phyloP scores from a whole-genome alignment of 2,329 filamentous ascomycete species.

The Laburnicola sp. region DNA sequence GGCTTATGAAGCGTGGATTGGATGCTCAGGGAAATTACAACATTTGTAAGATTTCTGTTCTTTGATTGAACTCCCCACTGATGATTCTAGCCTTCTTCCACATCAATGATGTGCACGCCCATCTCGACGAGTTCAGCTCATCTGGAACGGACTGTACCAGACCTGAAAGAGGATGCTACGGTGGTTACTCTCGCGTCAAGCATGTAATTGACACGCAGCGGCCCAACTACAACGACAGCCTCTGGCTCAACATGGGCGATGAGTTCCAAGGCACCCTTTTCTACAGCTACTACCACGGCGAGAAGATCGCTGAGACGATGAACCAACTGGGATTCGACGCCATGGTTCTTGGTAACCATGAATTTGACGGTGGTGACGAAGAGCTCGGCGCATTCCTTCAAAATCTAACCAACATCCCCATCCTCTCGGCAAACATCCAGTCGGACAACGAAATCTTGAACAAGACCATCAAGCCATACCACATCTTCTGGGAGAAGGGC shows the following conservation, averaged over 20 bases:
- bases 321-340: slow-evolving; percentile 68
- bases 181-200: slow-evolving; percentile 68
- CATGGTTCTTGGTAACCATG: slow-evolving; percentile 70
- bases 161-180: slow-evolving; percentile 62
- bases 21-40: slow-evolving; percentile 41
- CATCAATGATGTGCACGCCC: slow-evolving; percentile 70
- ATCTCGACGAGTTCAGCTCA: slow-evolving; percentile 64
- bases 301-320: slow-evolving; percentile 68
- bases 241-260: slow-evolving; percentile 68
- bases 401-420: slow-evolving; percentile 64
- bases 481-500: slow-evolving; percentile 64
- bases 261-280: slow-evolving; percentile 71
- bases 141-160: slow-evolving; percentile 65
- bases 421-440: slow-evolving; percentile 65
- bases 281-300: slow-evolving; percentile 67
- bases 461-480: slow-evolving; percentile 66
- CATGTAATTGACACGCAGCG: slow-evolving; percentile 61
- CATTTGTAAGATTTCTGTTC: slow-evolving; percentile 40
- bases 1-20: slow-evolving; percentile 36
- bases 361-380: slow-evolving; percentile 68
- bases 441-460: slow-evolving; percentile 64
- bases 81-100: slow-evolving; percentile 61
- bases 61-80: too few species aligned
- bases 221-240: slow-evolving; percentile 60
- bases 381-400: slow-evolving; percentile 63